Evolutionary conservation across 1,284 basidiomycete species (phyloP), one percentile per base, ranked within the genome.

Genomic region (Schizopora paradoxa): DNA sequence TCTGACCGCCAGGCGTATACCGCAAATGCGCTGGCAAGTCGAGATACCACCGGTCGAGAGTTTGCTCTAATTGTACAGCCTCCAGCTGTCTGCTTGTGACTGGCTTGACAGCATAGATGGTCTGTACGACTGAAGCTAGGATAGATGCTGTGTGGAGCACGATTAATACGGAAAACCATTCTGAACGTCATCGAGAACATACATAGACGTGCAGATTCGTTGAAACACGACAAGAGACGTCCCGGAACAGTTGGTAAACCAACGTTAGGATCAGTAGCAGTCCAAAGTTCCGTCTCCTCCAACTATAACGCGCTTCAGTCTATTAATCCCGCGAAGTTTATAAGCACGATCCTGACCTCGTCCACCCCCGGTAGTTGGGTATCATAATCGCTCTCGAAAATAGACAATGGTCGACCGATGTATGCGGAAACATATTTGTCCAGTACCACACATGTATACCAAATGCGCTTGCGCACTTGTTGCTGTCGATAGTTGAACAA

Each of bases 371-470:
- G 86, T 28, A 89, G 62, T 37, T 74, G 70, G 8, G 86, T 87
- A 58, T 91, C 88, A 54, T 86, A 91, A 58, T 92, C 88, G 48
- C 76, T 67, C 59, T 91, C 89, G 56, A 76, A 82, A 25, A 92
- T 86, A 44, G 82, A 79, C 41, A 90, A 67, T 0, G 88, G 87
- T 8, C 87, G 74, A 33, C 82, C 87, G 49, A 90, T 89, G 62
- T 90, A 90, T 21, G 82, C 74, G 47, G 82, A 81, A 27, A 89
- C 77, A 63, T 89, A 89, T 61, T 82, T 79, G 61, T 91, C 88
- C 75, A 91, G 77, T 34, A 84, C 65, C 35, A 90, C 76, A 58
- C 86, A 90, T 6, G 76, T 77, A 67, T 80, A 89, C 89, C 89
- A 92, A 25, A 90, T 81, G 40, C 86, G 67, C 54, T 82, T 74